A percentile compares a stretch with the other conserved stretches of the same genome.
Evolutionary conservation across 2,329 filamentous ascomycete genomes (phyloP).

Genomic region (Aspergillus spinulosporus): DNA sequence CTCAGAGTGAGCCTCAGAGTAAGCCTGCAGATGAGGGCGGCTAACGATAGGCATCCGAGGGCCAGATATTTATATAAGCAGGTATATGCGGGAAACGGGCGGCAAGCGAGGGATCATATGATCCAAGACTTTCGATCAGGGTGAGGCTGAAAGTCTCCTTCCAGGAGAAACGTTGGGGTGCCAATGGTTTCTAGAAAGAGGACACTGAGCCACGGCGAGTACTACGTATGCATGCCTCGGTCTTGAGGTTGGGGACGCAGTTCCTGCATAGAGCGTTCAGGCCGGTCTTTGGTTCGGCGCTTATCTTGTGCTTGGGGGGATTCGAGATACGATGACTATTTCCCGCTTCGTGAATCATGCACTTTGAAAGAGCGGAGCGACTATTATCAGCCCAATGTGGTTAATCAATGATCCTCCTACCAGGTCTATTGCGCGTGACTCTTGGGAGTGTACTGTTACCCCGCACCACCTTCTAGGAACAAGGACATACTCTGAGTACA

Average conservation of each 20-base stretch:
- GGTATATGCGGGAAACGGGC: neutral
- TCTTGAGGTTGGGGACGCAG: neutral
- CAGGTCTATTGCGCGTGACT: neutral
- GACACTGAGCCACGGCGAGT: neutral
- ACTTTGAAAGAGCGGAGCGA: no score
- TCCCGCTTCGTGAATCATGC: neutral
- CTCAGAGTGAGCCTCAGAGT: neutral
- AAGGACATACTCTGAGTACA: neutral
- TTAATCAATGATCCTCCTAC: no score
- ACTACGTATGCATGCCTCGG: slow-evolving; percentile 1
- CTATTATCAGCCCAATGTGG: no score
- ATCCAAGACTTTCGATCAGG: neutral
- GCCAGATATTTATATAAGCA: slow-evolving; percentile 4
- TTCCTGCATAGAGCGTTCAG: slow-evolving; percentile 3
- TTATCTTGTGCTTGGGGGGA: neutral
- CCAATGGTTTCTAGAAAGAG: neutral
- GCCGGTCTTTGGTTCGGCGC: neutral
- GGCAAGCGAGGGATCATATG: neutral
- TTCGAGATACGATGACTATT: neutral
- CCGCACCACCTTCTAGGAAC: neutral
- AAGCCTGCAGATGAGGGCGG: slow-evolving; percentile 1
- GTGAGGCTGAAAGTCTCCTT: neutral
- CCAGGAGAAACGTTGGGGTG: neutral
- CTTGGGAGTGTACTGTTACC: neutral
- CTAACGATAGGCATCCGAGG: slow-evolving; percentile 5